Evolutionary conservation across 768 basidiomycete genomes (phyloP), one percentile per base, ranked within the genome.

Genomic region (Tubosaeta brunneosetosa): DNA sequence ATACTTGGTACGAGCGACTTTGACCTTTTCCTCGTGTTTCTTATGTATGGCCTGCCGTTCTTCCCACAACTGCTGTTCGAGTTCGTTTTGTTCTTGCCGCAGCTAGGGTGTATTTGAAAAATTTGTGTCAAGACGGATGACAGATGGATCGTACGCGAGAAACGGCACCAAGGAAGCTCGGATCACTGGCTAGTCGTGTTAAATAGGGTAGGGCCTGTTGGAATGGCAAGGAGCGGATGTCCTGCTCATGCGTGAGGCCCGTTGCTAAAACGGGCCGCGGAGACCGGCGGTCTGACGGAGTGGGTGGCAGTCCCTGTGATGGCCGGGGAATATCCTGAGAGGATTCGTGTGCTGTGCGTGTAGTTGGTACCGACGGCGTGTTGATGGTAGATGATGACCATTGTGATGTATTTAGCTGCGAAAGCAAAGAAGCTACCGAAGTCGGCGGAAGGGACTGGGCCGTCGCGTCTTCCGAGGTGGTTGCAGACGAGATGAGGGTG

Each of bases 11-110:
- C 73, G 75, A 16, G 86, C 82, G 25, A 84, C 73, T 57, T 83
- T 82, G 55, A 89, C 78, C 68, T 83, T 90, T 41, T 85, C 82
- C 56, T 87, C 81, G 55, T 89, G 84, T 60, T 82, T 83, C 54
- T 69, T 71, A 49, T 80, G 76, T 52, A 93, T 81, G 6, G 73
- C 73, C 31, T 73, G 71, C 49, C 91, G 76, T 58, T 88, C 88
- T 52, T 80, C 75, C 82, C 81, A 90, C 33, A 91, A 67, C 52
- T 76, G 77, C 55, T 71, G 76, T 66, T 93, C 91, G 32, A 91
- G 72, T 22, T 74, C 73, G 50, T 82, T 74, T 70, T 93, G 91
- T 45, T 88, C 85, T 49, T 78, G 68, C 67, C 82, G 86, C 61
- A 93, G 72, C 90, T 90, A 61, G 17, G 29, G 47, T 49, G 47